These are phyloP conservation scores for Candida yuanshanica DNA, from an alignment of 805 yeast genomes.

Conservation along the genomic window DNA sequence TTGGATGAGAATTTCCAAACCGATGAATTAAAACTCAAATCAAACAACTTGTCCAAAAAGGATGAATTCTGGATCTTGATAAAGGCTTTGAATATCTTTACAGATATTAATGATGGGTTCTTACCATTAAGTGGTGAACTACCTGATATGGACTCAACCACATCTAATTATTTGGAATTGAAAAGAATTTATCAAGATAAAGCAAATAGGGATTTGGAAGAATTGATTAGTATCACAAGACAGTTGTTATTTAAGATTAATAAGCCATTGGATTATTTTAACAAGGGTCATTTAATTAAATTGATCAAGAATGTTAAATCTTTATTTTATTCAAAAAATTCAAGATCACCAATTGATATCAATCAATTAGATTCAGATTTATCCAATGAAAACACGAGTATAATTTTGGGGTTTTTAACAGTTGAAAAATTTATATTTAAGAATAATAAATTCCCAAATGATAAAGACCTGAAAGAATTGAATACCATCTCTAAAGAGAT, in stretches of 20 bases:
- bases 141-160: constrained; percentile 87
- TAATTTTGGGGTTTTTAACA: not conserved
- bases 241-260: constrained; percentile 29
- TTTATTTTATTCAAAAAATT: constrained; percentile 23
- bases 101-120: constrained; percentile 30
- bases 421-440: not conserved
- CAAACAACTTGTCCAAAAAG: constrained; percentile 7
- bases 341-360: not conserved
- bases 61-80: constrained; percentile 57
- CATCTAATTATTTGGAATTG: constrained; percentile 52
- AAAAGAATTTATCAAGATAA: constrained; percentile 53
- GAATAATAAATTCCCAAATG: not conserved
- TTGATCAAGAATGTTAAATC: constrained; percentile 48
- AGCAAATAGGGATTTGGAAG: constrained; percentile 42
- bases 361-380: not conserved
- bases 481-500: not conserved
- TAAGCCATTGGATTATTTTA: constrained; percentile 2
- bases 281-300: not conserved
- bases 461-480: constrained; percentile 1
- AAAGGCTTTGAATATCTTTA: constrained; percentile 48
- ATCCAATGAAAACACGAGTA: not conserved
- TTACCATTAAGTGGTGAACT: constrained; percentile 71
- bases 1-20: constrained; percentile 12
- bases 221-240: constrained; percentile 32
- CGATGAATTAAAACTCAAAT: not conserved